Conservation (phyloP, 2,329 filamentous ascomycete species). For the Cytospora paraplurivora region DNA sequence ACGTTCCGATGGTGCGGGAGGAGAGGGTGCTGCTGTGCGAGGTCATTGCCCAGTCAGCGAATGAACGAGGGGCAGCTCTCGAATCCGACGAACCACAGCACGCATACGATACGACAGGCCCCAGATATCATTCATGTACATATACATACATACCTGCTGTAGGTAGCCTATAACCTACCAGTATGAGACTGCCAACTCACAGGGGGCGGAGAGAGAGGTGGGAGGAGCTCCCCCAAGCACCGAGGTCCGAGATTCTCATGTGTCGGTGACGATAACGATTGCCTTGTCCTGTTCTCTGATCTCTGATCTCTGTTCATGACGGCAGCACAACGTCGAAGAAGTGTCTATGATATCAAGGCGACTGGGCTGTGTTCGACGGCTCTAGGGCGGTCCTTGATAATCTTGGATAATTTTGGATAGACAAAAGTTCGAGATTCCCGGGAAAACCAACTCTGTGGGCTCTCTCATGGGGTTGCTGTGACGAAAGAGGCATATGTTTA, state of each 20-base stretch:
- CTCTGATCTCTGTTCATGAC: neutral
- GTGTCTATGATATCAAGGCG: neutral
- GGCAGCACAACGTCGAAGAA: neutral
- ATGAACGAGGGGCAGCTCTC: neutral
- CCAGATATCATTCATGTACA: neutral
- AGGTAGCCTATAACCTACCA: too few relatives aligned
- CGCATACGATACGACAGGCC: neutral
- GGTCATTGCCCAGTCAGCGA: constrained; percentile 20
- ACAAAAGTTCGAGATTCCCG: too few relatives aligned
- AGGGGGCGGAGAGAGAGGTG: too few relatives aligned
- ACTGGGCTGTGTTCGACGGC: neutral
- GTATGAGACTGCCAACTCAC: too few relatives aligned
- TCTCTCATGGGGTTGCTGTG: constrained; percentile 4
- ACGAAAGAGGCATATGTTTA: constrained; percentile 20
- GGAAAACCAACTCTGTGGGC: neutral
- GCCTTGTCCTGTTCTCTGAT: too few relatives aligned
- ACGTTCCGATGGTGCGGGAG: constrained; percentile 1
- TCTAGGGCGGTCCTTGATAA: neutral
- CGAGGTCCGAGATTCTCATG: too few relatives aligned
- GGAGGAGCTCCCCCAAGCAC: too few relatives aligned
- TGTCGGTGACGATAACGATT: neutral
- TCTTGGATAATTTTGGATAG: neutral
- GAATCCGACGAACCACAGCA: neutral
- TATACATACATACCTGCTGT: neutral
- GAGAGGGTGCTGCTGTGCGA: neutral